phyloP scores from a whole-genome alignment of 1,284 basidiomycete genomes.

The Wallemia ichthyophaga region DNA sequence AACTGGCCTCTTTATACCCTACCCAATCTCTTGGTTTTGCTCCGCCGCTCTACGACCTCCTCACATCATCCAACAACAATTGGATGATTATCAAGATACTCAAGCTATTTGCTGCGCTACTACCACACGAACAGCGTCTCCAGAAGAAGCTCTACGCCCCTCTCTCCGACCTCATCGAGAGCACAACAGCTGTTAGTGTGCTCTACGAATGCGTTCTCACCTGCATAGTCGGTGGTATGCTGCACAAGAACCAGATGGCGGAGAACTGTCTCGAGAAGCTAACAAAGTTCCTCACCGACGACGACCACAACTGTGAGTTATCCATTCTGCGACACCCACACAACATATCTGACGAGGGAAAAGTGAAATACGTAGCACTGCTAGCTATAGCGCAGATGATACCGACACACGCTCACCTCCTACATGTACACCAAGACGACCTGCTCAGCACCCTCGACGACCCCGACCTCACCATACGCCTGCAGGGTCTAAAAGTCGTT shows the following conservation, averaged over 20 bases:
- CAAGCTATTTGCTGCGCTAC: slow-evolving; percentile 72
- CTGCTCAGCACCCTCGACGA: slow-evolving; percentile 74
- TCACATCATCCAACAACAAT: slow-evolving; percentile 83
- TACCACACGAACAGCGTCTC: slow-evolving; percentile 68
- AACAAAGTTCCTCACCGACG: slow-evolving; percentile 62
- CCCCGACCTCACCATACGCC: slow-evolving; percentile 75
- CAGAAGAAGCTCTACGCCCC: slow-evolving; percentile 80
- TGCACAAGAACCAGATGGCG: slow-evolving; percentile 45
- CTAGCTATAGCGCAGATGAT: slow-evolving; percentile 87
- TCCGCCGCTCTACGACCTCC: slow-evolving; percentile 73
- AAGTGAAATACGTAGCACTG: slow-evolving; percentile 88
- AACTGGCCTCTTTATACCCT: slow-evolving; percentile 52
- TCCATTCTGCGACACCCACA: neutral
- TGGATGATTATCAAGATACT: slow-evolving; percentile 99
- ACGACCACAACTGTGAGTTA: slow-evolving; percentile 63
- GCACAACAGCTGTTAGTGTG: slow-evolving; percentile 78
- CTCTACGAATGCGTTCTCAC: slow-evolving; percentile 96
- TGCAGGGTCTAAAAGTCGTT: slow-evolving; percentile 76
- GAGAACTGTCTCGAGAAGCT: slow-evolving; percentile 75
- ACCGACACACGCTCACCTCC: slow-evolving; percentile 62
- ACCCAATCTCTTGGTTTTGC: slow-evolving; percentile 51
- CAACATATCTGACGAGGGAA: neutral
- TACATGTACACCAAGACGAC: slow-evolving; percentile 71
- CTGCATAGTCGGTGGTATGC: slow-evolving; percentile 88
- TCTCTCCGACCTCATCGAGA: slow-evolving; percentile 77